Percentiles rank a stretch among this genome's conserved stretches.
Conservation (phyloP, 768 basidiomycete species). For the Baorangia bicolor region DNA sequence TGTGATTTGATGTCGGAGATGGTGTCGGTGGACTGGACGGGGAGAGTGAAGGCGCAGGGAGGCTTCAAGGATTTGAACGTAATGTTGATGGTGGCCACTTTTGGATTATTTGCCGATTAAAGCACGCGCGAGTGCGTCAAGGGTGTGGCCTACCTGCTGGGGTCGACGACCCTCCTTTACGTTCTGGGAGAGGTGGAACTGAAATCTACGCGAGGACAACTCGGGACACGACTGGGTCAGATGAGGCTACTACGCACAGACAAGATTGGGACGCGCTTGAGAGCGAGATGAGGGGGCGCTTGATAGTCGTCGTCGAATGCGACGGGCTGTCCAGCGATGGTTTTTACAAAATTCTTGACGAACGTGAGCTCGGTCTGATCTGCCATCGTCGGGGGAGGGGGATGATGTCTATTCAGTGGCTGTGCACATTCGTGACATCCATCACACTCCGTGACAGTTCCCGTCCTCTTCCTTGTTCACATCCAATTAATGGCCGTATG, state of each 20-base stretch:
- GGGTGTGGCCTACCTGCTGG: conserved; percentile 28
- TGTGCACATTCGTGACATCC: conserved; percentile 18
- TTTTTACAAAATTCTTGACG: conserved; percentile 62
- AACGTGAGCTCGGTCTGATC: conserved; percentile 62
- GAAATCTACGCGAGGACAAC: conserved; percentile 44
- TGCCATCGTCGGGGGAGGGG: conserved; percentile 37
- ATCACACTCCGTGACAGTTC: conserved; percentile 21
- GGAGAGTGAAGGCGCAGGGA: conserved; percentile 66
- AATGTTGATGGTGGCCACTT: conserved; percentile 47
- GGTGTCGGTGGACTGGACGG: conserved; percentile 78
- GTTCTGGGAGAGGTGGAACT: conserved; percentile 59
- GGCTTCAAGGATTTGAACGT: conserved; percentile 94
- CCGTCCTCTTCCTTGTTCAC: not conserved
- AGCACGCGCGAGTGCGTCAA: conserved; percentile 1
- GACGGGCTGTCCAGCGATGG: conserved; percentile 65
- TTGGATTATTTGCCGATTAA: conserved; percentile 8
- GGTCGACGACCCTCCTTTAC: conserved; percentile 37
- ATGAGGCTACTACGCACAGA: conserved; percentile 44
- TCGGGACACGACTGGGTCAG: conserved; percentile 1
- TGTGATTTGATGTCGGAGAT: conserved; percentile 76
- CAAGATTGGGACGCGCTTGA: conserved; percentile 69
- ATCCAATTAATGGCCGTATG: conserved; percentile 40
- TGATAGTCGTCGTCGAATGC: conserved; percentile 74
- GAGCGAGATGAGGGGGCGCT: conserved; percentile 60
- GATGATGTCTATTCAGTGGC: conserved; percentile 16